A percentile compares a stretch with the other conserved stretches of the same genome.
Conservation (phyloP, 2,329 filamentous ascomycete genomes). For the Botrytis hyacinthi region DNA sequence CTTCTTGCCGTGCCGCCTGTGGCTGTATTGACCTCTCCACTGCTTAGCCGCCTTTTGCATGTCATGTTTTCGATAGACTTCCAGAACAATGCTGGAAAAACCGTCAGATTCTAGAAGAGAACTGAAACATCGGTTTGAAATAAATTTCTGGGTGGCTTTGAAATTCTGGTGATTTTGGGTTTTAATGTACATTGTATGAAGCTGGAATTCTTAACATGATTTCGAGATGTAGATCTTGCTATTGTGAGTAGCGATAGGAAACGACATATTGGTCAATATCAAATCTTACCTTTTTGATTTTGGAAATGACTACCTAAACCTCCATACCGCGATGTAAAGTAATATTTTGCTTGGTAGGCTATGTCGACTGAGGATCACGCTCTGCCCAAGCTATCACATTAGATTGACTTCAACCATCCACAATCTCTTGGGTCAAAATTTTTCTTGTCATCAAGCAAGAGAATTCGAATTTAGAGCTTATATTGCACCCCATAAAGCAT, state of each 20-base stretch:
- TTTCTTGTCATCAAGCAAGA: neutral
- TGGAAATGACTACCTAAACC: neutral
- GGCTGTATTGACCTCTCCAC: neutral
- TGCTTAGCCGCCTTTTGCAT: neutral
- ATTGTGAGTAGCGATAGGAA: neutral
- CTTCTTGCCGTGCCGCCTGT: neutral
- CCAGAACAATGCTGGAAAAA: neutral
- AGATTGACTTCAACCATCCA: neutral
- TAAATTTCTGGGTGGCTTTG: neutral
- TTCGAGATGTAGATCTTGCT: neutral
- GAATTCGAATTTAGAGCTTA: neutral
- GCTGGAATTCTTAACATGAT: neutral
- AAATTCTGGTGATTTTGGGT: neutral
- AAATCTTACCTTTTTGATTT: neutral
- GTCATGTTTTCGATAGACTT: neutral
- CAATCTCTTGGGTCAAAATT: neutral
- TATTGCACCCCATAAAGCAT: neutral
- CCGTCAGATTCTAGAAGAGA: neutral
- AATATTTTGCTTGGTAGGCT: neutral
- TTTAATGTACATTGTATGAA: no score
- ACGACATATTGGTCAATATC: neutral
- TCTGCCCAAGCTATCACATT: neutral
- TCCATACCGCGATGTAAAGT: neutral
- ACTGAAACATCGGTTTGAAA: neutral
- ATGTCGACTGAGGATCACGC: neutral